A percentile compares a stretch with the other conserved stretches of the same genome.
Conservation (phyloP, 345 rosid genomes). For the Carallia pectinifolia region DNA sequence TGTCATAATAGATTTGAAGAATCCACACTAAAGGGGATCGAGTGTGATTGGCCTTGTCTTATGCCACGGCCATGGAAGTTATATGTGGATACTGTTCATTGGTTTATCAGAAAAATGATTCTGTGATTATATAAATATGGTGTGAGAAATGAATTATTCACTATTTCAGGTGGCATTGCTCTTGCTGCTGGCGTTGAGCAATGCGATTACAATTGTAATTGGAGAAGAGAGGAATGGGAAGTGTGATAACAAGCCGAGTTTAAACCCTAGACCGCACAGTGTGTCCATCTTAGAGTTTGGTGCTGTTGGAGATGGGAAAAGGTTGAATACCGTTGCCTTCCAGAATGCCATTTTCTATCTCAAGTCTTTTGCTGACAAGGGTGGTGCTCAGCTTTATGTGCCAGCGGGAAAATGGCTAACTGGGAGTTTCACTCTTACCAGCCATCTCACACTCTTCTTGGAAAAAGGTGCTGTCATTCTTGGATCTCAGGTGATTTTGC, state of each 20-base stretch:
- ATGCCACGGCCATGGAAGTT: background rate
- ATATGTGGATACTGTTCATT: background rate
- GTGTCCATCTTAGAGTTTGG: conserved; percentile 91
- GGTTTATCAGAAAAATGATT: background rate
- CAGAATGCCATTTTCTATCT: conserved; percentile 93
- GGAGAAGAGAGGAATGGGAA: conserved; percentile 38
- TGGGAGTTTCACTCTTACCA: conserved; percentile 88
- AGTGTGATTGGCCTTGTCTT: background rate
- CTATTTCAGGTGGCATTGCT: conserved; percentile 27
- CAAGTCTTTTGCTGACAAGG: conserved; percentile 93
- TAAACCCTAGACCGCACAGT: conserved; percentile 80
- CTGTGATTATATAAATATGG: background rate
- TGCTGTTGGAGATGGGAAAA: conserved; percentile 87
- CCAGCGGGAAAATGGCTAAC: conserved; percentile 91
- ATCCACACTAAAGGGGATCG: background rate
- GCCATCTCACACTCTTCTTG: conserved; percentile 91
- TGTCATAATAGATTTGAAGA: background rate
- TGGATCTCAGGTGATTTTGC: conserved; percentile 69
- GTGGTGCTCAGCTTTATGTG: conserved; percentile 96
- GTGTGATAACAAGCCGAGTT: conserved; percentile 47
- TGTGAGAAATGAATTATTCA: background rate
- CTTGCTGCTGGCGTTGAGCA: conserved; percentile 23
- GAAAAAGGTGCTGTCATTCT: conserved; percentile 87
- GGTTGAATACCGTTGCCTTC: conserved; percentile 76
- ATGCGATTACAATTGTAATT: conserved; percentile 29